A percentile compares a stretch with the other conserved stretches of the same genome.
Conservation (phyloP, 2,329 filamentous ascomycete genomes). For the Atkinsonella hypoxylon region DNA sequence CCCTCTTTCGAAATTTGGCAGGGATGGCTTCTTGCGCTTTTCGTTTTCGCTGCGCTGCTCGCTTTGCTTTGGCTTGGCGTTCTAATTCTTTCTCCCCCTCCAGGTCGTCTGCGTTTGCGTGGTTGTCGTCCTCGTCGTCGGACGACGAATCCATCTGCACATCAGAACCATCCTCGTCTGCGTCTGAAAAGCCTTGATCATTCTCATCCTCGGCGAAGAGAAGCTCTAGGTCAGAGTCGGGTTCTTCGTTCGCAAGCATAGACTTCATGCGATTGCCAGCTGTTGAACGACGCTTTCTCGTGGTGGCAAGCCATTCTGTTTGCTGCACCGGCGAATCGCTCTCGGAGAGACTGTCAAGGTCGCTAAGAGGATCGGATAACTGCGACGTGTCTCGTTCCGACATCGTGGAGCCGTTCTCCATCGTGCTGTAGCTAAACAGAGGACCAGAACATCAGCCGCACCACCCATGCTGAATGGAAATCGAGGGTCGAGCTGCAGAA, state of each 20-base stretch:
- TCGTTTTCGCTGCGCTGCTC: slow-evolving; percentile 59
- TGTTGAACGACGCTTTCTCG: slow-evolving; percentile 63
- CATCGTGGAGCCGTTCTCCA: slow-evolving; percentile 18
- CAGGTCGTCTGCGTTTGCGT: slow-evolving; percentile 51
- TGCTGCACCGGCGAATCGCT: slow-evolving; percentile 24
- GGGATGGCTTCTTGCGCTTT: slow-evolving; percentile 68
- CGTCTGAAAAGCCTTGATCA: slow-evolving; percentile 58
- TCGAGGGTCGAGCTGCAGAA: not conserved
- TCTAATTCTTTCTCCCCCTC: slow-evolving; percentile 83
- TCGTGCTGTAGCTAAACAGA: slow-evolving; percentile 10
- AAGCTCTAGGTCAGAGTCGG: slow-evolving; percentile 56
- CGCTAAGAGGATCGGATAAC: slow-evolving; percentile 16
- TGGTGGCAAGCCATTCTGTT: slow-evolving; percentile 61
- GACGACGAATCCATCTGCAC: slow-evolving; percentile 78
- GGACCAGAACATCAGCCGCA: not conserved
- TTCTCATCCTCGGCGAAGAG: slow-evolving; percentile 65
- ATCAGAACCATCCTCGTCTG: slow-evolving; percentile 56
- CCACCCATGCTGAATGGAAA: not conserved
- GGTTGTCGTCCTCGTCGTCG: slow-evolving; percentile 63
- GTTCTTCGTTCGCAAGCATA: slow-evolving; percentile 63
- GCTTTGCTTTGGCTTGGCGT: slow-evolving; percentile 59
- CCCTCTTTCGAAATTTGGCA: slow-evolving; percentile 60
- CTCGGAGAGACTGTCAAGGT: slow-evolving; percentile 18
- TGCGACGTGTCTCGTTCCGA: slow-evolving; percentile 22
- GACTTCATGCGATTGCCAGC: slow-evolving; percentile 76